These are phyloP conservation scores for Tetrahymena borealis DNA, from an alignment of 73 alveolate genomes.

Conservation along the genomic window DNA sequence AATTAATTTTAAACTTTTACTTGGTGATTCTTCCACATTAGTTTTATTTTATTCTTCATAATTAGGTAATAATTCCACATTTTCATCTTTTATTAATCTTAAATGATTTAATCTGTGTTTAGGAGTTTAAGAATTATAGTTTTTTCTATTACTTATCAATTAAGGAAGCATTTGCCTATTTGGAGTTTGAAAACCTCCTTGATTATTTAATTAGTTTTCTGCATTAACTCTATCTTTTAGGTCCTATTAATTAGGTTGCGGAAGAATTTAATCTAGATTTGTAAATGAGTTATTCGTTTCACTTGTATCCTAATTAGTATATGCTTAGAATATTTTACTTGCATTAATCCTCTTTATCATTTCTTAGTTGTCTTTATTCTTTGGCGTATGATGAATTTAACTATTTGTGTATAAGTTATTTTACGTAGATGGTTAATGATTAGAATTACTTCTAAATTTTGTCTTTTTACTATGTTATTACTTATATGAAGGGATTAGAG, in stretches of 20 bases:
- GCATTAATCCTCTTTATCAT: background rate
- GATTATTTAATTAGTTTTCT: background rate
- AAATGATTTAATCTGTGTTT: too few relatives aligned
- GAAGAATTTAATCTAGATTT: background rate
- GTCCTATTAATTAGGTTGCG: background rate
- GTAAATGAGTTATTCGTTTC: background rate
- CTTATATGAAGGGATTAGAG: background rate
- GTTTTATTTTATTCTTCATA: too few relatives aligned
- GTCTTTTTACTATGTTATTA: background rate
- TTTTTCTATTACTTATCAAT: too few relatives aligned
- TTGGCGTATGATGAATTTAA: background rate
- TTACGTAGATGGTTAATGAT: background rate
- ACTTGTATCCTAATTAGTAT: background rate
- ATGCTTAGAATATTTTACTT: background rate
- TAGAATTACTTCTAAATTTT: background rate
- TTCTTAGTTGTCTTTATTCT: background rate
- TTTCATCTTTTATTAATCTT: background rate
- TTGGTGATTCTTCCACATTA: background rate
- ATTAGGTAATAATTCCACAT: background rate
- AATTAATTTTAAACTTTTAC: background rate
- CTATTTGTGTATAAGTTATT: too few relatives aligned
- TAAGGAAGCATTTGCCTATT: too few relatives aligned
- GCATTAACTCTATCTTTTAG: background rate
- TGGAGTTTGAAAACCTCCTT: too few relatives aligned
- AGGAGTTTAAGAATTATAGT: too few relatives aligned